A percentile compares a stretch with the other conserved stretches of the same genome.
Evolutionary conservation across 805 yeast genomes (phyloP).

Genomic region (Ogataea trehalophila): DNA sequence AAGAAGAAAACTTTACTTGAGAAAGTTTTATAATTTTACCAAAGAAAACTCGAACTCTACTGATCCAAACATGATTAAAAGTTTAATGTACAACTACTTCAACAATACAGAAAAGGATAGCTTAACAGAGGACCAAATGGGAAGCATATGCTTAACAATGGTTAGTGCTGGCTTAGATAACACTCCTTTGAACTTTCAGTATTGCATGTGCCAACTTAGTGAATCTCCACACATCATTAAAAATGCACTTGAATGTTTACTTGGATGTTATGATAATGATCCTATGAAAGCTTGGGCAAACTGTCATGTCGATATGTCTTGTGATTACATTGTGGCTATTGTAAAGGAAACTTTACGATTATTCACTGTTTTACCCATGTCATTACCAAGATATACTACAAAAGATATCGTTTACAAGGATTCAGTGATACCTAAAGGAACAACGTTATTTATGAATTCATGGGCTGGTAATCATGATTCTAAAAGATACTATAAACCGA

Average conservation of each 20-base stretch:
- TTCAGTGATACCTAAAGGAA: constrained; percentile 46
- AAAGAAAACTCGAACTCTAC: constrained; percentile 10
- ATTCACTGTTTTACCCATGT: constrained; percentile 63
- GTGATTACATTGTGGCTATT: constrained; percentile 52
- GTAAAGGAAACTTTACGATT: constrained; percentile 57
- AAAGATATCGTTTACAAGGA: constrained; percentile 39
- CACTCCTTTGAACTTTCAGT: constrained; percentile 57
- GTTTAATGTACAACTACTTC: constrained; percentile 26
- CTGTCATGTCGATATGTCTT: constrained; percentile 25
- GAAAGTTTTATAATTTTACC: constrained; percentile 30
- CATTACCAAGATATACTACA: constrained; percentile 60
- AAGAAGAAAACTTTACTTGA: constrained; percentile 48
- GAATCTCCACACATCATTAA: constrained; percentile 37
- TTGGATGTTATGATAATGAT: constrained; percentile 28
- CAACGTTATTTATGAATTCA: constrained; percentile 60
- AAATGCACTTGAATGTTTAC: constrained; percentile 38
- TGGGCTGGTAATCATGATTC: constrained; percentile 68
- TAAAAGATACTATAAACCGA: constrained; percentile 37
- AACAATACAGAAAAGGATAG: constrained; percentile 5
- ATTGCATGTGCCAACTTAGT: constrained; percentile 57
- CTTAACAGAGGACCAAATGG: constrained; percentile 39
- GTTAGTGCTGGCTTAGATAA: constrained; percentile 79
- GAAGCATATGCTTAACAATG: constrained; percentile 65
- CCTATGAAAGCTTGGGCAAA: constrained; percentile 20
- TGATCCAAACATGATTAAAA: constrained; percentile 9